These are phyloP conservation scores for Pichia membranifaciens DNA, from an alignment of 805 yeast species.

Conservation along the genomic window DNA sequence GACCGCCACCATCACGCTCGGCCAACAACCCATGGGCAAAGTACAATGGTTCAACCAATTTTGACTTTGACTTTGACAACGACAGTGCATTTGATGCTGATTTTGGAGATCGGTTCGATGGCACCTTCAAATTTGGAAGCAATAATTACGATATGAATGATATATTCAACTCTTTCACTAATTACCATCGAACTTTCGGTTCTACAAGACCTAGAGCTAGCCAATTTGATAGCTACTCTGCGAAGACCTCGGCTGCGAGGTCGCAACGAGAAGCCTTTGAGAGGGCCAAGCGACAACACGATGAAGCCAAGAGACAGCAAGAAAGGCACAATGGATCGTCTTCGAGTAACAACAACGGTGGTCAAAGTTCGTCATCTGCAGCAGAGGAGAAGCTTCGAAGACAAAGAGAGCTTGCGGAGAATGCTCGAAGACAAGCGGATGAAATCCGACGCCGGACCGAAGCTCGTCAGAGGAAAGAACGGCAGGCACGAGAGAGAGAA, in stretches of 20 bases:
- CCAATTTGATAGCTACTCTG: background rate
- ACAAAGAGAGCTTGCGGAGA: slow-evolving; percentile 1
- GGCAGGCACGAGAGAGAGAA: slow-evolving; percentile 3
- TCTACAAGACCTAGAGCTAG: no score
- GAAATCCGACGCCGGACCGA: slow-evolving; percentile 6
- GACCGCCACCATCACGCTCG: no score
- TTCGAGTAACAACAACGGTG: no score
- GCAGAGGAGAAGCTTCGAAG: background rate
- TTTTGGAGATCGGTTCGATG: background rate
- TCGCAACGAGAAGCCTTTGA: slow-evolving; percentile 1
- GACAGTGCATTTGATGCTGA: background rate
- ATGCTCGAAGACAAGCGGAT: background rate
- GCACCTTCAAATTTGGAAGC: no score
- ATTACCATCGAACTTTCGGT: no score
- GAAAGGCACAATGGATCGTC: no score
- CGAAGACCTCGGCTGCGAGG: background rate
- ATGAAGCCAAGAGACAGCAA: background rate
- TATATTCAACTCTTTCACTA: background rate
- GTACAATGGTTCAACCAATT: no score
- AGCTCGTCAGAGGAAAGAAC: background rate
- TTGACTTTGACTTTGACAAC: background rate
- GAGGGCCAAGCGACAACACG: slow-evolving; percentile 3
- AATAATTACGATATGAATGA: background rate
- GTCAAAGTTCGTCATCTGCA: no score
- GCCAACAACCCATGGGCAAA: no score